Evolutionary conservation across 1,284 basidiomycete species (phyloP).

Genomic region (Leccinum angustisporum): DNA sequence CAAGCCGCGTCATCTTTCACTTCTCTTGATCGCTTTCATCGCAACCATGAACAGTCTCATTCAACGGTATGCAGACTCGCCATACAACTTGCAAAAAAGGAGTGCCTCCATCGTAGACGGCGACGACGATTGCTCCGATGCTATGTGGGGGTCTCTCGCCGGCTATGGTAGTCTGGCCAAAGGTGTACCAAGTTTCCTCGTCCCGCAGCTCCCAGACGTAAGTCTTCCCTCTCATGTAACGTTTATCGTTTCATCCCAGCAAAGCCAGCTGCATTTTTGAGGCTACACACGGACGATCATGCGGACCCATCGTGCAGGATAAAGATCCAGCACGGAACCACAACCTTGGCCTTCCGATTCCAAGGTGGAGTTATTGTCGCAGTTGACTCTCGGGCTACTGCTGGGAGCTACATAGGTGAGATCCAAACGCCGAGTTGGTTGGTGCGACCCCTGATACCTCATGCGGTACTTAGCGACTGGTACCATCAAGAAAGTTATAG

Average conservation of each 20-base stretch:
- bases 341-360: conserved; percentile 97
- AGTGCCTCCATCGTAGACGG: conserved; percentile 50
- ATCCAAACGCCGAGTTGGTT: conserved; percentile 12
- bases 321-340: conserved; percentile 99
- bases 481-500: conserved; percentile 98
- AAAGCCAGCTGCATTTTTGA: conserved; percentile 87
- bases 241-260: conserved; percentile 16
- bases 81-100: conserved; percentile 45
- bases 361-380: conserved; percentile 97
- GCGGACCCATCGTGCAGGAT: conserved; percentile 92
- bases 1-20: conserved; percentile 53
- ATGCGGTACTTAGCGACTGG: conserved; percentile 67
- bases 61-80: conserved; percentile 60
- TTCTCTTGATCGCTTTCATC: conserved; percentile 15
- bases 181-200: conserved; percentile 66
- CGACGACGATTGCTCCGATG: conserved; percentile 62
- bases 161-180: conserved; percentile 75
- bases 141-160: conserved; percentile 77
- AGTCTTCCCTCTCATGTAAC: conserved; percentile 33
- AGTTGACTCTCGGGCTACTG: conserved; percentile 96
- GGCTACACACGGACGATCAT: conserved; percentile 89
- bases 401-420: conserved; percentile 94
- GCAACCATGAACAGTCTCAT: conserved; percentile 76
- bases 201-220: conserved; percentile 75
- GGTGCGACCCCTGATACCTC: conserved; percentile 4